Evolutionary conservation across 495 filamentous ascomycete species (phyloP).

Genomic region (Astrothelium macrocarpum): DNA sequence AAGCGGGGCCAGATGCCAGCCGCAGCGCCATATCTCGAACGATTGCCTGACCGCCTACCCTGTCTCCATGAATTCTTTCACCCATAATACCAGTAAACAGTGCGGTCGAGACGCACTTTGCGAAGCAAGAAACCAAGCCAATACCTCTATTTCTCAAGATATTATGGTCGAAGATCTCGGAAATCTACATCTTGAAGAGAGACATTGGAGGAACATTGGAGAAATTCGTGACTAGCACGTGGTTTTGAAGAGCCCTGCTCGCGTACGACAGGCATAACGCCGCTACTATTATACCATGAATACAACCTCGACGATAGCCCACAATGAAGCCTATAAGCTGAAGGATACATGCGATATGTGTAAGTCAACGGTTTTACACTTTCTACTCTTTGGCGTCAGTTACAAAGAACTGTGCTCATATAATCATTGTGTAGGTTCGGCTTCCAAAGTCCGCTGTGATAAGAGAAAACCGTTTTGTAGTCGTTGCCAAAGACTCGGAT

Average conservation of each 20-base stretch:
- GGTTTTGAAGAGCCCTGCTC: not conserved
- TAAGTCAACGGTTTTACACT: not conserved
- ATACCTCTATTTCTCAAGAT: not conserved
- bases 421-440: slow-evolving; percentile 16
- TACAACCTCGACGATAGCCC: not conserved
- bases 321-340: not conserved
- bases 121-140: not conserved
- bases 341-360: slow-evolving; percentile 1
- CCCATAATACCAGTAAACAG: not conserved
- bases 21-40: no score
- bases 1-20: no score
- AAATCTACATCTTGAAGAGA: no score
- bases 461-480: slow-evolving; percentile 32
- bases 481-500: slow-evolving; percentile 30
- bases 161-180: no score
- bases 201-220: not conserved
- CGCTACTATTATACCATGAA: not conserved
- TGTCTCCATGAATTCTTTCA: not conserved
- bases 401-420: not conserved
- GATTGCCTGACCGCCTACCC: not conserved
- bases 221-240: not conserved
- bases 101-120: not conserved
- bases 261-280: not conserved
- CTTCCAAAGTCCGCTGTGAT: slow-evolving; percentile 35
- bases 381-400: not conserved